Conservation (phyloP, 2,329 filamentous ascomycete genomes). For the Anthostomella pinea region DNA sequence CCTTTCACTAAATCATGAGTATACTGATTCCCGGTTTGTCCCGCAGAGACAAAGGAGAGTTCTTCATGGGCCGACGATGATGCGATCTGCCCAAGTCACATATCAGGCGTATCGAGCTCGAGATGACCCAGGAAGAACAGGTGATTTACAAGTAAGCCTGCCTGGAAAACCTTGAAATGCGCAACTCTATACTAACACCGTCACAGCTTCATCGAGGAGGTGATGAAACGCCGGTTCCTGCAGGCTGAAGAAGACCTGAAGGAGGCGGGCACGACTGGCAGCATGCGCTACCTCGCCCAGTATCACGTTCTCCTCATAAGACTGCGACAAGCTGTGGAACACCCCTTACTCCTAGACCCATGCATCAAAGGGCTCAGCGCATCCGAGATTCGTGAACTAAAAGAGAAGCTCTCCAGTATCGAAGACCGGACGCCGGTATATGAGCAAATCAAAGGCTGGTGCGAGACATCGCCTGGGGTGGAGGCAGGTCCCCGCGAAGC, state of each 20-base stretch:
- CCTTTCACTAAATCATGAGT: no score
- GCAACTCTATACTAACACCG: background rate
- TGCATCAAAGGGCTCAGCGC: background rate
- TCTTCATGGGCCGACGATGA: conserved; percentile 8
- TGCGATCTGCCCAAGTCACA: conserved; percentile 9
- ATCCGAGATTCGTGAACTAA: conserved; percentile 4
- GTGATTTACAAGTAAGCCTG: conserved; percentile 6
- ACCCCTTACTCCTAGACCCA: conserved; percentile 8
- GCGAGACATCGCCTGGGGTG: background rate
- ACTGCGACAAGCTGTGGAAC: conserved; percentile 14
- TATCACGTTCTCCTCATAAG: conserved; percentile 1
- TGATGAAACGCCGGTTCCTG: no score
- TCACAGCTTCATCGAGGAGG: background rate
- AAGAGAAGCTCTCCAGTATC: background rate
- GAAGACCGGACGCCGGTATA: no score
- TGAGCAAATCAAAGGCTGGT: background rate
- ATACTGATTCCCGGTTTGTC: no score
- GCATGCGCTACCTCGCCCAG: no score
- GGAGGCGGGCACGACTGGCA: no score
- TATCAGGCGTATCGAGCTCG: background rate
- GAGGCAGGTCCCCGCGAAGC: background rate
- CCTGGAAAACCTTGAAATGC: background rate
- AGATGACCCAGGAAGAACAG: conserved; percentile 4
- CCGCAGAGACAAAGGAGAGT: no score
- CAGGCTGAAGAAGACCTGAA: no score